Conservation (phyloP, 2,329 filamentous ascomycete genomes). For the Didymella glomerata region DNA sequence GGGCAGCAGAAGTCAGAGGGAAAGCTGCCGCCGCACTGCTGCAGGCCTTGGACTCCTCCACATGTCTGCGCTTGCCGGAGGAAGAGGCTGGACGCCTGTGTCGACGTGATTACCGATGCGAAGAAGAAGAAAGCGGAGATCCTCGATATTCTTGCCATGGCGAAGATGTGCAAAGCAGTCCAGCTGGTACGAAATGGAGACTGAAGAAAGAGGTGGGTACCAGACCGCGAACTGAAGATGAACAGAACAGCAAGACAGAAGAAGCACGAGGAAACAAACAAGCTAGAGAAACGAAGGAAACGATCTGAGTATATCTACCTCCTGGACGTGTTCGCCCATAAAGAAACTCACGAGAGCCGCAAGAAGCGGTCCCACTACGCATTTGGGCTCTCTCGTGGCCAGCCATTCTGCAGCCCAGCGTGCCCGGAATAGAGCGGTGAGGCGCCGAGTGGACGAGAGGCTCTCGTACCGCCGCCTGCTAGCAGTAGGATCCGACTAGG, state of each 20-base stretch:
- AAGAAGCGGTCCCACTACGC: conserved; percentile 24
- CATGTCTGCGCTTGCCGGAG: conserved; percentile 56
- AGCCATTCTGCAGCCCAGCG: conserved; percentile 24
- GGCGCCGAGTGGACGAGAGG: conserved; percentile 47
- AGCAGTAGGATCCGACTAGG: neutral
- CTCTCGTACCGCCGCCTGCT: conserved; percentile 4
- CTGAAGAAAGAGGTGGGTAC: conserved; percentile 8
- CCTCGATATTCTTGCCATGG: conserved; percentile 47
- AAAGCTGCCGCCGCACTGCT: conserved; percentile 64
- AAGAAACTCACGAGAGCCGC: conserved; percentile 23
- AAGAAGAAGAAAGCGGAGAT: conserved; percentile 46
- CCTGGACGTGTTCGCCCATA: conserved; percentile 19
- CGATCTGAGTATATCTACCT: conserved; percentile 32
- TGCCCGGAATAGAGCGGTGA: conserved; percentile 36
- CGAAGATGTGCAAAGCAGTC: conserved; percentile 13
- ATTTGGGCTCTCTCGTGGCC: conserved; percentile 21
- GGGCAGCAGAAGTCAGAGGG: conserved; percentile 75
- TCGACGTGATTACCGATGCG: conserved; percentile 34
- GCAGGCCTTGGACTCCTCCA: conserved; percentile 57
- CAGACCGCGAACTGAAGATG: conserved; percentile 14
- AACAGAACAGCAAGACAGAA: conserved; percentile 15
- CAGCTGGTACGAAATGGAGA: conserved; percentile 10
- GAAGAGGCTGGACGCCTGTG: conserved; percentile 42
- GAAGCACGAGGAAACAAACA: conserved; percentile 19
- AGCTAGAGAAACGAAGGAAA: conserved; percentile 10